Percentiles rank a stretch among this genome's conserved stretches.
phyloP scores from a whole-genome alignment of 2,329 filamentous ascomycete genomes.

The Monascus ruber region DNA sequence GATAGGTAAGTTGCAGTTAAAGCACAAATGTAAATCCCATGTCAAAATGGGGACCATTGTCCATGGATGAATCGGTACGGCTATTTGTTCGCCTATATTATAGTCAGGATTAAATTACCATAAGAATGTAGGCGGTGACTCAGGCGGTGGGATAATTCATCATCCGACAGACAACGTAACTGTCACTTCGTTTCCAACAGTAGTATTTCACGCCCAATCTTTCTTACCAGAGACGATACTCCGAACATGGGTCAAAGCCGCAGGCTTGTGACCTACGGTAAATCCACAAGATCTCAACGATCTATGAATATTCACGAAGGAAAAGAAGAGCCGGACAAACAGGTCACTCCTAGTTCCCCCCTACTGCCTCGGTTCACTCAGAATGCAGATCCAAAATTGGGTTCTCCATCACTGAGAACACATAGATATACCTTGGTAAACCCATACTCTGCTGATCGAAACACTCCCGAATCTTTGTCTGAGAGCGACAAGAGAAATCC shows the following conservation, averaged over 20 bases:
- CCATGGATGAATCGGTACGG: no score
- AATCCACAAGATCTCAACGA: constrained; percentile 9
- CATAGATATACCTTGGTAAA: not conserved
- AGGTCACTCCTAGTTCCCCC: not conserved
- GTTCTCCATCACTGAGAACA: not conserved
- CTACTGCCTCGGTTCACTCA: not conserved
- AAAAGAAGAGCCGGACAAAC: not conserved
- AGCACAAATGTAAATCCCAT: no score
- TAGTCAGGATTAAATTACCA: no score
- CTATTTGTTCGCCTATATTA: no score
- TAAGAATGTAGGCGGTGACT: no score
- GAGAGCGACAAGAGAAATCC: constrained; percentile 14
- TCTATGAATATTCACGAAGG: not conserved
- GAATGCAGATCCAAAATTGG: constrained; percentile 1
- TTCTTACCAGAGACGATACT: no score
- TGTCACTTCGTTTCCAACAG: no score
- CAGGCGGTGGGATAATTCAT: no score
- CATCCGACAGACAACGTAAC: no score
- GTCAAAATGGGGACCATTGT: no score
- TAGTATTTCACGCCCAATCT: no score
- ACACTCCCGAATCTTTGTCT: constrained; percentile 16
- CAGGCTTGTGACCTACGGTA: constrained; percentile 29
- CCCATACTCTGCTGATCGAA: constrained; percentile 2
- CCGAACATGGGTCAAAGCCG: constrained; percentile 7
- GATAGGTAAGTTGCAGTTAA: no score